Evolutionary conservation across 768 basidiomycete genomes (phyloP), one percentile per base, ranked within the genome.

Genomic region (Termitomyces sp.): DNA sequence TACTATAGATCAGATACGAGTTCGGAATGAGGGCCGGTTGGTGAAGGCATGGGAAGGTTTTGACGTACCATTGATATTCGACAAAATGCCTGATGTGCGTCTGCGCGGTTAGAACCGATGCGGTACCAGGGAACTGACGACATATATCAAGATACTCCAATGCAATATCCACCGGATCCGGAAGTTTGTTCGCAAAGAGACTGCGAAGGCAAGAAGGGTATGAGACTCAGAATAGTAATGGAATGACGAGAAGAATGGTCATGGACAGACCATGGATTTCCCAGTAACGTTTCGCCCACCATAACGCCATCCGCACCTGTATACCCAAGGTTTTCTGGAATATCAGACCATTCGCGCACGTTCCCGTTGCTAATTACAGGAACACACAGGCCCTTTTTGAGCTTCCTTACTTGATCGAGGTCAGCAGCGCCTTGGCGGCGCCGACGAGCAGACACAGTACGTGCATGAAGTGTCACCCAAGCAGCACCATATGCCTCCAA

Each of bases 361-460:
- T 92, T 92, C 11, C 91, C 91, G 67, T 93, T 93, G 72, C 87
- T 90, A 52, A 92, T 73, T 55, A 91, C 82, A 9, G 86, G 87
- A 5, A 91, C 71, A 2, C 67, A 60, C 5, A 89, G 67, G 31
- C 70, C 68, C 0, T 81, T 75, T 66, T 85, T 86, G 36, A 92
- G 77, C 46, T 70, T 71, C 58, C 78, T 83, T 48, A 91, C 83
- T 62, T 85, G 77, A 54, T 73, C 72, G 14, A 91, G 80, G 67
- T 89, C 81, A n/a, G 89, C 89, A 25, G 87, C 76, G 11, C 91
- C 89, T 60, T 88, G 85, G 11, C 91, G 77, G 25, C 91, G 79
- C n/a, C 86, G 81, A 48, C 81, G 83, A 12, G 88, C 79, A 34
- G 89, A 87, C 25, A 89, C 87, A 25, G 85, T 84, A 7, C 91